A percentile compares a stretch with the other conserved stretches of the same genome.
Conservation (phyloP, 345 rosid genomes). For the Ceriops tagal region DNA sequence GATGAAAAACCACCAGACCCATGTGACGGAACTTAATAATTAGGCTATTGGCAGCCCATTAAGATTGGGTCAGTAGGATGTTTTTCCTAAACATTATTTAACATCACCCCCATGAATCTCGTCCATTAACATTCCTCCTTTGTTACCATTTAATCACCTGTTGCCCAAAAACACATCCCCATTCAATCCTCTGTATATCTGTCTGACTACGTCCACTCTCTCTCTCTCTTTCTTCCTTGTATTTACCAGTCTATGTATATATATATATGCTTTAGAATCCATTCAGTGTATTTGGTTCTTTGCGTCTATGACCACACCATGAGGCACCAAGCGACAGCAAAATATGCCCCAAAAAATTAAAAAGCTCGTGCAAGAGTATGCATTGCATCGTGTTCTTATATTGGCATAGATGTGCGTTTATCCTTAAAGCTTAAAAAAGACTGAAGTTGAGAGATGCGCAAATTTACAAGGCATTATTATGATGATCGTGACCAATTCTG, state of each 20-base stretch:
- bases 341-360: too few relatives aligned
- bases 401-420: too few relatives aligned
- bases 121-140: neutral
- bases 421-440: neutral
- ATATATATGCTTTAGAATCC: too few relatives aligned
- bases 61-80: too few relatives aligned
- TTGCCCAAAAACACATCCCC: neutral
- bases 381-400: too few relatives aligned
- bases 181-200: neutral
- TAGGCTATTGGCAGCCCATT: too few relatives aligned
- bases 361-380: neutral
- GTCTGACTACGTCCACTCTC: neutral
- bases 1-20: too few relatives aligned
- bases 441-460: slow-evolving; percentile 23
- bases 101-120: neutral
- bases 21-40: too few relatives aligned
- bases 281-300: slow-evolving; percentile 10
- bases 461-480: slow-evolving; percentile 23
- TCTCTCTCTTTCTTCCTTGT: neutral
- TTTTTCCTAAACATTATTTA: too few relatives aligned
- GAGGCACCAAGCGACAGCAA: neutral
- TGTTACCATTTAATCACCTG: too few relatives aligned
- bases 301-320: slow-evolving; percentile 5
- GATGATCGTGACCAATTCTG: neutral
- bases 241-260: neutral